A percentile compares a stretch with the other conserved stretches of the same genome.
These are phyloP conservation scores for Diaporthe nobilis DNA, from an alignment of 2,329 filamentous ascomycete genomes.

Conservation along the genomic window DNA sequence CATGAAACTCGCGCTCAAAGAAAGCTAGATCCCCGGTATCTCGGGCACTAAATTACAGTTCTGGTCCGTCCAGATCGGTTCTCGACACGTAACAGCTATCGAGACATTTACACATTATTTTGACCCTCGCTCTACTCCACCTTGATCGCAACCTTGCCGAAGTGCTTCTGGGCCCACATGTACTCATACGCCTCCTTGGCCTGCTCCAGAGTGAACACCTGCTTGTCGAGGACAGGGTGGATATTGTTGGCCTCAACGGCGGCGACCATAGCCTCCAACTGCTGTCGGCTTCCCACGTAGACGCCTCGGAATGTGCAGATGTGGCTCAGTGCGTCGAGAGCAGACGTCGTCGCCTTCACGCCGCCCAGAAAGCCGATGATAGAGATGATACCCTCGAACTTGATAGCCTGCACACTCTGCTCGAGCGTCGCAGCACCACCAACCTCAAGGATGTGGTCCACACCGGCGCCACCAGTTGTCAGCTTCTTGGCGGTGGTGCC, in stretches of 20 bases:
- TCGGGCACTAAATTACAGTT: constrained; percentile 23
- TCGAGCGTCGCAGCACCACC: constrained; percentile 66
- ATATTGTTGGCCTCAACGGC: constrained; percentile 59
- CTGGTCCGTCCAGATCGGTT: background rate
- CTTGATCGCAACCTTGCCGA: constrained; percentile 69
- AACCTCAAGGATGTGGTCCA: constrained; percentile 69
- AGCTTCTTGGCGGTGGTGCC: constrained; percentile 65
- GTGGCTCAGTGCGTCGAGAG: constrained; percentile 63
- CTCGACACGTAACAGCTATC: background rate
- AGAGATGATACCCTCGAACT: constrained; percentile 52
- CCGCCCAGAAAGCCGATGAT: constrained; percentile 60
- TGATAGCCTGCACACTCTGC: constrained; percentile 53
- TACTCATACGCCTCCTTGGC: constrained; percentile 65
- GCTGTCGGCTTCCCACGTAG: constrained; percentile 56
- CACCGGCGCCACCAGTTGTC: constrained; percentile 61
- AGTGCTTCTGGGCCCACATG: constrained; percentile 67
- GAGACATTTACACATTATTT: background rate
- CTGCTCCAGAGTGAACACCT: constrained; percentile 56
- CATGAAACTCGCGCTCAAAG: constrained; percentile 9
- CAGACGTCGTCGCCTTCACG: constrained; percentile 60
- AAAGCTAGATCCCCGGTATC: background rate
- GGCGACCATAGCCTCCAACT: constrained; percentile 60
- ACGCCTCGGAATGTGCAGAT: constrained; percentile 58
- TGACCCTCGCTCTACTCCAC: constrained; percentile 50
- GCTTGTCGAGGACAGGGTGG: constrained; percentile 57